Base-by-base conservation (phyloP, 2,329 filamentous ascomycete genomes). In the Verticillium tricorpus region DNA sequence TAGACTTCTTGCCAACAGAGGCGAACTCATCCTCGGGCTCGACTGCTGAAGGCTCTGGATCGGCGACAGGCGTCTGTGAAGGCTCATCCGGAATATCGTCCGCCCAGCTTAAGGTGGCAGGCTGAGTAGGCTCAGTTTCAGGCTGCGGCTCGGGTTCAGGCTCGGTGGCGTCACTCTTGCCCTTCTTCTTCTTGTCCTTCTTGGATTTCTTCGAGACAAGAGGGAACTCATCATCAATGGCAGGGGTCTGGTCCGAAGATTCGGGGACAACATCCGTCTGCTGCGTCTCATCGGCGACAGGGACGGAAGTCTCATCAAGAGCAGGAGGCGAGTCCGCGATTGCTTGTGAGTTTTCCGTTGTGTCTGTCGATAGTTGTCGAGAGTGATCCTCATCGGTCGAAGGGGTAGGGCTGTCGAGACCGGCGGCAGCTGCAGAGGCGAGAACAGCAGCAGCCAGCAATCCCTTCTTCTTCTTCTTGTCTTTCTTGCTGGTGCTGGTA, bases 1-100 rank as follows among this genome's bases (percentile, higher is more conserved):
- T 67, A 11, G 61, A 62, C 63, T 74, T 73, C 65, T 74, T 75
- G 34, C 67, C 50, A 17, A 64, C 56, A 37, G 64, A 57, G n/a
- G 64, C 40, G 22, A 60, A 32, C n/a, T 60, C 62, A 8, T 69
- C 66, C 35, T 69, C 67, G 31, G 65, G 63, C 54, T 52, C 45
- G 22, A 25, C 45, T 12, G 12, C n/a, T 12, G 45, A 52, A 55
- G 52, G 45, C 17, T 54, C 45, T 12, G 19, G 45, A 19, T 59
- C 56, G 2, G 19, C 61, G n/a, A 64, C 57, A 17, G 59, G 63
- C 34, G 64, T 64, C 61, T 74, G 70, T 3, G 69, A 69, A 35
- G 67, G 62, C 25, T 71, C 68, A 22, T 67, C 17, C 17, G 68
- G 66, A 17, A 52, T 57, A 28, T 72, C 69, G n/a, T 63, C 69